Evolutionary conservation across 352 stramenopile species (phyloP), one percentile per base, ranked within the genome.

Genomic region (Phytophthora quininea): DNA sequence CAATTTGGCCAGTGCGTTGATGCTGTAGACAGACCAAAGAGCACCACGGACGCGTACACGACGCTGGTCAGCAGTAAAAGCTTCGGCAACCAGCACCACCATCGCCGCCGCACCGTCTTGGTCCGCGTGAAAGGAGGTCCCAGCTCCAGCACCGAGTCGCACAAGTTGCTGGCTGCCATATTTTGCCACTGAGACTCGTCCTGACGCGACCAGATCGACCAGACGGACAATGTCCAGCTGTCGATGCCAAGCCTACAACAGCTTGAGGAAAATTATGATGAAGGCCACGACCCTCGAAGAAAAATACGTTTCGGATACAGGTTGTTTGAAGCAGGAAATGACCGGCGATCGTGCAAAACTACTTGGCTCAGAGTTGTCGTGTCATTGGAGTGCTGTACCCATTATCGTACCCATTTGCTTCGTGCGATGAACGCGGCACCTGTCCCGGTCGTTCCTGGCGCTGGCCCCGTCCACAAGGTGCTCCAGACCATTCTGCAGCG

Each of bases 21-120:
- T 58, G 52, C 30, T 58, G 37, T 60, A 32, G n/a, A 40, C 64
- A 15, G 51, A 64, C 65, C 65, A 73, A 19, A 54, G 14, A 73
- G 54, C 29, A 54, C 50, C 15, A 49, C 29, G 1, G 46, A 73
- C 33, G 65, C 65, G 40, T 73, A 73, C 35, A 73, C n/a, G 0
- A 73, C 6, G 2, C 40, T 52, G 11, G 40, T 47, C 14, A 68
- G 6, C 10, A 73, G 54, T 35, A 73, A 51, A 48, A 68, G 5
- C 45, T 29, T 11, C 49, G 35, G 12, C 29, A 31, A 40, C 37
- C 7, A 49, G 43, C 43, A 49, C 43, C 43, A 49, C 43, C 40
- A 47, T 24, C 40, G 15, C 5, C 43, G 43, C 29, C 43, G 24
- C 14, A 8, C 15, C 5, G 43, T 12, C 8, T 49, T 49, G 14